phyloP scores from a whole-genome alignment of 1,139 yeast genomes.

The Pichia cactophila region DNA sequence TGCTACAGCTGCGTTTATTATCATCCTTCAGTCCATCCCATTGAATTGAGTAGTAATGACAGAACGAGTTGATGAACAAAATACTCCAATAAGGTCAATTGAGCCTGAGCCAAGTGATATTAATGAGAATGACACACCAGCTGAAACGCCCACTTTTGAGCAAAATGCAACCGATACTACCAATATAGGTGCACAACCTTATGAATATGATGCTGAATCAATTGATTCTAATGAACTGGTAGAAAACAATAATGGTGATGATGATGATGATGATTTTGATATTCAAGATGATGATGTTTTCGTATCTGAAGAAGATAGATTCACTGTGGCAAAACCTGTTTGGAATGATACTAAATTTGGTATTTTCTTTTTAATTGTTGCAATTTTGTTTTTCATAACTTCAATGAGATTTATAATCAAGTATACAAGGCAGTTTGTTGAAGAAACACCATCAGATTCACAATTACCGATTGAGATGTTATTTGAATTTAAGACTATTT shows the following conservation, averaged over 20 bases:
- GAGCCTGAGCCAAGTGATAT: not conserved
- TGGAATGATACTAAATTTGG: constrained; percentile 74
- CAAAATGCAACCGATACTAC: not conserved
- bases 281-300: constrained; percentile 1
- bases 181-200: constrained; percentile 12
- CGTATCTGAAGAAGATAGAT: constrained; percentile 42
- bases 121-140: not conserved
- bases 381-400: constrained; percentile 63
- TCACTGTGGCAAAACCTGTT: constrained; percentile 57
- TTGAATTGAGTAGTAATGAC: not conserved
- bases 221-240: not conserved
- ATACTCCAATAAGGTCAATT: not conserved
- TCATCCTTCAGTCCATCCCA: no score
- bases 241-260: not conserved
- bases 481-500: constrained; percentile 28
- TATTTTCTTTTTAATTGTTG: constrained; percentile 55
- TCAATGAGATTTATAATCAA: constrained; percentile 54
- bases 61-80: not conserved
- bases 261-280: not conserved
- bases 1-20: no score
- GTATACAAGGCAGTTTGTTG: constrained; percentile 48
- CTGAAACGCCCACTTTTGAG: not conserved
- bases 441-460: constrained; percentile 42
- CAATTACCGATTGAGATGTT: constrained; percentile 66
- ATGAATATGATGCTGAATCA: constrained; percentile 6